These are phyloP conservation scores for Serpula lacrymans DNA, from an alignment of 768 basidiomycete genomes.

Conservation along the genomic window DNA sequence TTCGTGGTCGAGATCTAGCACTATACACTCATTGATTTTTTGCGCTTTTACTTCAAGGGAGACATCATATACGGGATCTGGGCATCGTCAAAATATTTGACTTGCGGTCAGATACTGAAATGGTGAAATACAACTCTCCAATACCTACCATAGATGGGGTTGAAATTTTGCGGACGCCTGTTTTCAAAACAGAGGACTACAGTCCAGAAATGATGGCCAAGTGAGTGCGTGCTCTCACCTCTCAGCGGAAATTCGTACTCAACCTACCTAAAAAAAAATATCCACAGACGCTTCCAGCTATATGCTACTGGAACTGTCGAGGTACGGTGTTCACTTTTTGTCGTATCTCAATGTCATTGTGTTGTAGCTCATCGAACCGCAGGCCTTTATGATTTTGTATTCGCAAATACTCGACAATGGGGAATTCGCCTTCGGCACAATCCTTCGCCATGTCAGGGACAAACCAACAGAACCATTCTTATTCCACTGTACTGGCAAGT, in stretches of 20 bases:
- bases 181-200: conserved; percentile 70
- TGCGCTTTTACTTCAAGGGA: conserved; percentile 39
- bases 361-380: conserved; percentile 1
- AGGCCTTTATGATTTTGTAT: conserved; percentile 82
- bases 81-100: conserved; percentile 72
- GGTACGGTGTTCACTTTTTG: conserved; percentile 36
- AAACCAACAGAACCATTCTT: conserved; percentile 59
- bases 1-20: background rate
- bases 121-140: conserved; percentile 66
- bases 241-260: too few species aligned
- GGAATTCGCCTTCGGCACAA: conserved; percentile 61
- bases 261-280: conserved; percentile 19
- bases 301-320: conserved; percentile 82
- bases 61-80: conserved; percentile 50
- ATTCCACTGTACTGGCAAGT: conserved; percentile 73
- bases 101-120: conserved; percentile 77
- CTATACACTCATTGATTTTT: conserved; percentile 1
- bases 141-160: conserved; percentile 63
- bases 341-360: background rate
- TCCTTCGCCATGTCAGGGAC: conserved; percentile 73
- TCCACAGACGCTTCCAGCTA: conserved; percentile 57
- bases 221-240: conserved; percentile 52
- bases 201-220: conserved; percentile 82
- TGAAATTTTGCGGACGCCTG: conserved; percentile 56
- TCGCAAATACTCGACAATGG: conserved; percentile 78